Percentiles rank a stretch among this genome's conserved stretches.
These are phyloP conservation scores for Chlamydomonas asymmetrica DNA, from an alignment of 139 green algal genomes.

Conservation along the genomic window DNA sequence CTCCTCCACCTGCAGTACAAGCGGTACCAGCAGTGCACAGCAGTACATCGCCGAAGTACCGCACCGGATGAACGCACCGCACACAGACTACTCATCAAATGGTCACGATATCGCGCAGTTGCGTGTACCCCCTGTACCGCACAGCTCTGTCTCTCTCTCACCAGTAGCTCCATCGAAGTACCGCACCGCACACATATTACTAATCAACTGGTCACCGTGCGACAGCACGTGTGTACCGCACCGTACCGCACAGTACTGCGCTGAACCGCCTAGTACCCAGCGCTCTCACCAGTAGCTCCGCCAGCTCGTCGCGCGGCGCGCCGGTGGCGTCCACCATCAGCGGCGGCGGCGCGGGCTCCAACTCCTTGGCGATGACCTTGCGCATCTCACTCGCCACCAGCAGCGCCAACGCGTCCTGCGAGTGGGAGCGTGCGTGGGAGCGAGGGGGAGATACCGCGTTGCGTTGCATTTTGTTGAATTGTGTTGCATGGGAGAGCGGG, in stretches of 20 bases:
- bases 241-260: too few species aligned
- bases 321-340: constrained; percentile 29
- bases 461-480: too few species aligned
- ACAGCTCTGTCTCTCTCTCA: too few species aligned
- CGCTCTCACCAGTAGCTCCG: constrained; percentile 40
- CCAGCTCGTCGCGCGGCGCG: constrained; percentile 41
- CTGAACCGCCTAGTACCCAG: neutral
- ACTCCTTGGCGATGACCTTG: constrained; percentile 54
- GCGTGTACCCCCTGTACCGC: too few species aligned
- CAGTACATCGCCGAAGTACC: too few species aligned
- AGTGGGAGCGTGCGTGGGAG: constrained; percentile 21
- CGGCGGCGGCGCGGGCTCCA: constrained; percentile 22
- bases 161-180: too few species aligned
- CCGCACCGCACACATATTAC: too few species aligned
- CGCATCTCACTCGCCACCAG: constrained; percentile 78
- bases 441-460: too few species aligned
- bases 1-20: constrained; percentile 29
- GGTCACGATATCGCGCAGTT: constrained; percentile 4
- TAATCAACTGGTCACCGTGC: neutral
- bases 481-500: too few species aligned
- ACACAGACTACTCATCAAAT: neutral
- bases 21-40: too few species aligned
- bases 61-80: too few species aligned
- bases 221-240: too few species aligned
- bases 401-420: constrained; percentile 76